phyloP scores from a whole-genome alignment of 1,139 yeast genomes.

The Sugiyamaella sp. region DNA sequence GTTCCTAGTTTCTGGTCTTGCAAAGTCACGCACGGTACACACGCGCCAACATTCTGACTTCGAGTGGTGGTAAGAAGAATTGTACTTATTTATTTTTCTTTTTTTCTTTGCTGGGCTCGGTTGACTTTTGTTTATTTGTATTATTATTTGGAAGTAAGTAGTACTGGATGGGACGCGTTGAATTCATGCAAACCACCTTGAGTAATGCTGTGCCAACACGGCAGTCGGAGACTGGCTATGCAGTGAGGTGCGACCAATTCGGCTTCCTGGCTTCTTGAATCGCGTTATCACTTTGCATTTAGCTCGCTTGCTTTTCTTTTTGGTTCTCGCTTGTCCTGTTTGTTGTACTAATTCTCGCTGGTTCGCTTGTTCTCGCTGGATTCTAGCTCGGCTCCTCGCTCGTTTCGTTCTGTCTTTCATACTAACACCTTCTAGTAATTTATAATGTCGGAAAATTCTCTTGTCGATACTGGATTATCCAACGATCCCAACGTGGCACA shows the following conservation, averaged over 20 bases:
- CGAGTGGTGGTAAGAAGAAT: background rate
- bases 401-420: too few relatives aligned
- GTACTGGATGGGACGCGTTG: background rate
- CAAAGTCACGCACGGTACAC: too few relatives aligned
- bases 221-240: background rate
- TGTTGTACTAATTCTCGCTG: too few relatives aligned
- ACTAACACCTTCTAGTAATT: background rate
- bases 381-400: background rate
- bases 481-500: slow-evolving; percentile 23
- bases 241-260: background rate
- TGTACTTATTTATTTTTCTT: slow-evolving; percentile 12
- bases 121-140: background rate
- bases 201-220: background rate
- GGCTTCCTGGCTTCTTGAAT: background rate
- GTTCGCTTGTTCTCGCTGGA: background rate
- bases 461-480: slow-evolving; percentile 26
- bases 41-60: too few relatives aligned
- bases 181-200: background rate
- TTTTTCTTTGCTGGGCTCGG: slow-evolving; percentile 1
- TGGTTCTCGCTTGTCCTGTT: background rate
- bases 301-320: background rate
- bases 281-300: background rate
- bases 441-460: slow-evolving; percentile 26
- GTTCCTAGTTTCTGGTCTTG: too few relatives aligned
- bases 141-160: slow-evolving; percentile 6